These are phyloP conservation scores for Lyophyllum atratum DNA, from an alignment of 768 basidiomycete genomes.

Conservation along the genomic window DNA sequence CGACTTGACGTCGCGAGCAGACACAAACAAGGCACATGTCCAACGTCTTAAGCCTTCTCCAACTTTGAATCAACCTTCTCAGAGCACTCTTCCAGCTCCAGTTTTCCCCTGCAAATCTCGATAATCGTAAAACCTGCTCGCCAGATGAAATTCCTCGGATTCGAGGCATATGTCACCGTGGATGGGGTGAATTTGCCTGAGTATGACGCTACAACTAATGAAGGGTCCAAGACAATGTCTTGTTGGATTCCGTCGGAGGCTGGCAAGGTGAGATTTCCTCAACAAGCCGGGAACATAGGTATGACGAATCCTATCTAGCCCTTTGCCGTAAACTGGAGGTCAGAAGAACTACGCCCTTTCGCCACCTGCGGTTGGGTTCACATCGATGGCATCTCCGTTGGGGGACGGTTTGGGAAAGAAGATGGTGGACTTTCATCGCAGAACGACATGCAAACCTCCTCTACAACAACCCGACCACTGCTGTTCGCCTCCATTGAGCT, in stretches of 20 bases:
- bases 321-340: not conserved
- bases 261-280: constrained; percentile 17
- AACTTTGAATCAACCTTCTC: no score
- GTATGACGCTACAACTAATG: constrained; percentile 12
- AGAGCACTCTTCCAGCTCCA: no score
- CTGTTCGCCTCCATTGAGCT: constrained; percentile 5
- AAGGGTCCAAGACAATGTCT: constrained; percentile 7
- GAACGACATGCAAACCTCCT: not conserved
- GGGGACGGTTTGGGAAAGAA: not conserved
- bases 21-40: no score
- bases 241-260: constrained; percentile 26
- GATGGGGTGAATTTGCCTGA: constrained; percentile 13
- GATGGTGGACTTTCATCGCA: not conserved
- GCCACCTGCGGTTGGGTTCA: not conserved
- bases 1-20: no score
- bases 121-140: no score
- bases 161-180: constrained; percentile 15
- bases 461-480: not conserved
- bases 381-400: not conserved
- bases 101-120: no score
- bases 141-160: constrained; percentile 4
- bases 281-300: not conserved
- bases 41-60: no score
- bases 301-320: not conserved
- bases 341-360: not conserved